Base-by-base conservation (phyloP, 371 early-diverging fungal genomes). In the Mortierella sp. region DNA sequence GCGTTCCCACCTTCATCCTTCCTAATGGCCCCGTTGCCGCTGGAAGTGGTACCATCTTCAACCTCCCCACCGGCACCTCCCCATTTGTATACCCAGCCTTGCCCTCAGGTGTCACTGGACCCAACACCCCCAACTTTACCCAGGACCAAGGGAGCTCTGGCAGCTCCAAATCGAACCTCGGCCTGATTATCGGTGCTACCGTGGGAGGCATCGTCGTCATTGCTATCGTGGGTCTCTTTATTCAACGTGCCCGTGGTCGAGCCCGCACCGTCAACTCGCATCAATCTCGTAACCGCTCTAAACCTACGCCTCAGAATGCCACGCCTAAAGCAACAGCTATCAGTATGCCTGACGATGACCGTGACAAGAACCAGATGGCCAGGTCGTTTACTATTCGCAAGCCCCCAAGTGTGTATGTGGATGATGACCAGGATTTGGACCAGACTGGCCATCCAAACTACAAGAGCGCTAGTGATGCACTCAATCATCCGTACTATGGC, bases 301-400 rank as follows among this genome's bases (percentile, higher is more conserved):
- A 63, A 38, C 61, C 51, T n/a, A n/a, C n/a, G n/a, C n/a, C n/a
- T n/a, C n/a, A n/a, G n/a, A n/a, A n/a, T n/a, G n/a, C n/a, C 34
- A 58, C 42, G 47, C 62, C 50, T 38, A 43, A 64, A 13, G 27
- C 19, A 4, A 12, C 24, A 3, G 53, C 27, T 27, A 39, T n/a
- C 5, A 38, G 31, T 21, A 38, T 43, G 27, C 56, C 31, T 26
- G 73, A 67, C 12, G 73, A 72, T 3, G 67, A 58, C 14, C 62
- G 74, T 18, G 76, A 65, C 38, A 43, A 38, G 12, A 52, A 61
- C 55, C 64, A 69, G 46, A 49, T 74, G 4, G 69, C 70, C 24
- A 68, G 58, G 24, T 74, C 76, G 28, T 74, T 74, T 55, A 74
- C 76, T 23, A 74, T 74, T 55, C 76, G 76, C 31, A 53, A 52